Percentiles rank a stretch among this genome's conserved stretches.
Conservation (phyloP, 768 basidiomycete genomes). For the Phanerochaete sordida region DNA sequence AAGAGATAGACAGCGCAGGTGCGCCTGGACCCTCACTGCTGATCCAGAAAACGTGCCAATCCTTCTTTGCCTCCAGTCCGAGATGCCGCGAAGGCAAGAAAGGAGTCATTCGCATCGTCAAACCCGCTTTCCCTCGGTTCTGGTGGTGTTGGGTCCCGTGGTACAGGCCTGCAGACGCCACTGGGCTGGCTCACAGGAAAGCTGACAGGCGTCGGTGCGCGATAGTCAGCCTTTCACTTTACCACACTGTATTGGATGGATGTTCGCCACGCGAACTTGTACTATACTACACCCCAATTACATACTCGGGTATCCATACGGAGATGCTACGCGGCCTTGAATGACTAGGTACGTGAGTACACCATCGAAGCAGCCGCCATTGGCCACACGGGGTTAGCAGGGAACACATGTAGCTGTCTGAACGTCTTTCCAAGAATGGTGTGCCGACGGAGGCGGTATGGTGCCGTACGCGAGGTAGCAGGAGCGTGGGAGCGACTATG, state of each 20-base stretch:
- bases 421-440: neutral
- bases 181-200: slow-evolving; percentile 78
- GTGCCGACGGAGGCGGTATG: neutral
- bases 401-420: neutral
- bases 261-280: neutral
- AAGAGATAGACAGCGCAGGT: slow-evolving; percentile 77
- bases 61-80: slow-evolving; percentile 45
- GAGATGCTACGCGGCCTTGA: neutral
- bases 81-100: slow-evolving; percentile 65
- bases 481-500: neutral
- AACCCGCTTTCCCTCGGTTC: slow-evolving; percentile 79
- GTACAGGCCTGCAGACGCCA: slow-evolving; percentile 62
- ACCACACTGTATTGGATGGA: neutral
- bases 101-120: slow-evolving; percentile 75
- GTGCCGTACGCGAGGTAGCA: slow-evolving; percentile 1
- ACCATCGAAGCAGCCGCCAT: too few relatives aligned
- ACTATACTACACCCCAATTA: neutral
- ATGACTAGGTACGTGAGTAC: too few relatives aligned
- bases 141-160: slow-evolving; percentile 53
- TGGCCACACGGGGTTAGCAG: too few relatives aligned
- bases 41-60: slow-evolving; percentile 9
- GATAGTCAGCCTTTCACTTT: slow-evolving; percentile 19
- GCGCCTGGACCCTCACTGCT: neutral
- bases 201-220: slow-evolving; percentile 60
- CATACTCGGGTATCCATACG: neutral